These are phyloP conservation scores for Sporothrix luriei DNA, from an alignment of 2,329 filamentous ascomycete genomes.

Conservation along the genomic window DNA sequence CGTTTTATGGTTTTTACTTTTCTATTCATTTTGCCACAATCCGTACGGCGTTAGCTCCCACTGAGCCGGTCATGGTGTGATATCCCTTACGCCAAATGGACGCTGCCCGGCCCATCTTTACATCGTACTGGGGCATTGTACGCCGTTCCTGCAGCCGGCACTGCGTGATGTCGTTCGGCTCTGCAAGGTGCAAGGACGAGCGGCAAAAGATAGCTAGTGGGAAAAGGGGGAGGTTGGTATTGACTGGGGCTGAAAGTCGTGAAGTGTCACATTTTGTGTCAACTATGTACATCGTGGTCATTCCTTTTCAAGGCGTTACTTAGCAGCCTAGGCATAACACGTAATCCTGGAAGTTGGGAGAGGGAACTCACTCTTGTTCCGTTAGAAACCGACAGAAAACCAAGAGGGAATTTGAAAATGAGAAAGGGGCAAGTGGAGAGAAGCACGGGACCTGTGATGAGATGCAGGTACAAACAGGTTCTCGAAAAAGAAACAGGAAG, in stretches of 20 bases:
- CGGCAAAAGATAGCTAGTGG: background rate
- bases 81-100: conserved; percentile 15
- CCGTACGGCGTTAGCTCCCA: background rate
- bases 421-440: conserved; percentile 16
- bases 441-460: background rate
- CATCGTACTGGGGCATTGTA: background rate
- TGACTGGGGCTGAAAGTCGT: background rate
- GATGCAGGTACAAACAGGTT: conserved; percentile 1
- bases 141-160: conserved; percentile 19
- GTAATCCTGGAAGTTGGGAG: background rate
- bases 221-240: conserved; percentile 1
- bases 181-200: conserved; percentile 23
- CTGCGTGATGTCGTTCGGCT: background rate
- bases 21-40: background rate
- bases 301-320: background rate
- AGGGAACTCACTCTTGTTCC: background rate
- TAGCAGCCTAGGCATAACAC: background rate
- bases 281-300: too few relatives aligned
- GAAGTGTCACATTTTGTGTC: background rate
- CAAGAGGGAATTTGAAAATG: background rate
- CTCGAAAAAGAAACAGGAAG: too few relatives aligned
- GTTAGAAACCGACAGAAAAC: background rate
- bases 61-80: background rate
- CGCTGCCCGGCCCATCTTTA: background rate
- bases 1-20: background rate